phyloP scores from a whole-genome alignment of 768 basidiomycete species.

The Trametes cubensis region DNA sequence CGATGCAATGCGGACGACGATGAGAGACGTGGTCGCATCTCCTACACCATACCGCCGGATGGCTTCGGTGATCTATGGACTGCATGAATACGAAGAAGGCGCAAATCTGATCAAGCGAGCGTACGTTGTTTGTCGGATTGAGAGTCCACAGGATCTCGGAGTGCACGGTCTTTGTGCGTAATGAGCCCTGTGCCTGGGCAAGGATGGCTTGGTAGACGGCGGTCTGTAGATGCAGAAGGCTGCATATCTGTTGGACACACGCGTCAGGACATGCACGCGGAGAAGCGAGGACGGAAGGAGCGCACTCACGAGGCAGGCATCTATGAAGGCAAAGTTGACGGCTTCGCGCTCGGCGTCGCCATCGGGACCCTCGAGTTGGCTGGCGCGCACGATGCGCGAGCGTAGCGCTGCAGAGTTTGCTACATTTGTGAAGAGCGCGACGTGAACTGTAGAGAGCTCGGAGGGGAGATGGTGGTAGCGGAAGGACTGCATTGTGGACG shows the following conservation, averaged over 20 bases:
- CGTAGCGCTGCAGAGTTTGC: constrained; percentile 63
- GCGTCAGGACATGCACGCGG: background rate
- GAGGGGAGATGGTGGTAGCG: constrained; percentile 55
- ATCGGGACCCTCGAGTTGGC: constrained; percentile 55
- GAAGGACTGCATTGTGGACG: constrained; percentile 53
- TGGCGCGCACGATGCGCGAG: constrained; percentile 69
- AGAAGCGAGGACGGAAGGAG: constrained; percentile 8
- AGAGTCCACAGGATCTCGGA: constrained; percentile 89
- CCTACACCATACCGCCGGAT: constrained; percentile 86
- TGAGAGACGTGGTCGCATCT: constrained; percentile 59
- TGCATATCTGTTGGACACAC: constrained; percentile 66
- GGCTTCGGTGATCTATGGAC: constrained; percentile 81
- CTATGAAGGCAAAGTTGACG: constrained; percentile 92
- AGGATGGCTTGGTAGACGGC: constrained; percentile 84
- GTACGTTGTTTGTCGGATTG: constrained; percentile 89
- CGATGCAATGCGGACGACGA: constrained; percentile 70
- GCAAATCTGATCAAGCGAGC: constrained; percentile 38
- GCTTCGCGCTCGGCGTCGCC: constrained; percentile 72
- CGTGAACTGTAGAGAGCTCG: constrained; percentile 47
- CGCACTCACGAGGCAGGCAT: constrained; percentile 75
- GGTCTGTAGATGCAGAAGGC: constrained; percentile 77
- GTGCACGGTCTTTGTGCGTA: constrained; percentile 87
- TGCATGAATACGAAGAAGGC: background rate
- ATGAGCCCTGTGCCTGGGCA: constrained; percentile 54
- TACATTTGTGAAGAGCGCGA: constrained; percentile 70